phyloP scores from a whole-genome alignment of 1,139 yeast species.

The Geotrichum candidum region DNA sequence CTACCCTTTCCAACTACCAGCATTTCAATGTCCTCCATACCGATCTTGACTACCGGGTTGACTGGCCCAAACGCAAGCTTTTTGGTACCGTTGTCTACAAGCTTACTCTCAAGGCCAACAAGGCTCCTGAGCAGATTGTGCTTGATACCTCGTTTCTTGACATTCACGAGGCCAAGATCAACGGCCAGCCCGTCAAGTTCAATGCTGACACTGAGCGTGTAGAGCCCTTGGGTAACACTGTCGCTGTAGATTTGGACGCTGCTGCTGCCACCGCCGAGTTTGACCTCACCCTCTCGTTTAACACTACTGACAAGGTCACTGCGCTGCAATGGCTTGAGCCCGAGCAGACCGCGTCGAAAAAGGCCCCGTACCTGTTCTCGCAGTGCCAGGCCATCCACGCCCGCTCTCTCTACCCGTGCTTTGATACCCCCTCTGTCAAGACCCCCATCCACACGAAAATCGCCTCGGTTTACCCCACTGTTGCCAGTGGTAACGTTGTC shows the following conservation, averaged over 20 bases:
- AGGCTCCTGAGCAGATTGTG: conserved; percentile 35
- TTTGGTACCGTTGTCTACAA: conserved; percentile 52
- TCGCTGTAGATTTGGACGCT: conserved; percentile 37
- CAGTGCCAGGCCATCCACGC: conserved; percentile 93
- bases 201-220: conserved; percentile 45
- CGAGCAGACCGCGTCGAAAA: conserved; percentile 70
- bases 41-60: conserved; percentile 47
- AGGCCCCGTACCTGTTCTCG: conserved; percentile 72
- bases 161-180: conserved; percentile 44
- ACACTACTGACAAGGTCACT: conserved; percentile 70
- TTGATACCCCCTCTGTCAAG: conserved; percentile 85
- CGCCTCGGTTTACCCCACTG: conserved; percentile 57
- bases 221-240: conserved; percentile 65
- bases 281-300: conserved; percentile 45
- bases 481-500: conserved; percentile 59
- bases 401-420: conserved; percentile 80
- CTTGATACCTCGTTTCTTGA: conserved; percentile 67
- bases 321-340: conserved; percentile 82
- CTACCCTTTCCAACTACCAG: conserved; percentile 68
- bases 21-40: conserved; percentile 50
- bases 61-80: conserved; percentile 50
- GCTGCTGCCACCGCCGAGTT: conserved; percentile 12
- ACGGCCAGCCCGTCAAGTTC: conserved; percentile 34
- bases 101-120: conserved; percentile 32
- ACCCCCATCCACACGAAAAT: conserved; percentile 56